Evolutionary conservation across 495 filamentous ascomycete genomes (phyloP), one percentile per base, ranked within the genome.

Genomic region (Xylaria venustula): DNA sequence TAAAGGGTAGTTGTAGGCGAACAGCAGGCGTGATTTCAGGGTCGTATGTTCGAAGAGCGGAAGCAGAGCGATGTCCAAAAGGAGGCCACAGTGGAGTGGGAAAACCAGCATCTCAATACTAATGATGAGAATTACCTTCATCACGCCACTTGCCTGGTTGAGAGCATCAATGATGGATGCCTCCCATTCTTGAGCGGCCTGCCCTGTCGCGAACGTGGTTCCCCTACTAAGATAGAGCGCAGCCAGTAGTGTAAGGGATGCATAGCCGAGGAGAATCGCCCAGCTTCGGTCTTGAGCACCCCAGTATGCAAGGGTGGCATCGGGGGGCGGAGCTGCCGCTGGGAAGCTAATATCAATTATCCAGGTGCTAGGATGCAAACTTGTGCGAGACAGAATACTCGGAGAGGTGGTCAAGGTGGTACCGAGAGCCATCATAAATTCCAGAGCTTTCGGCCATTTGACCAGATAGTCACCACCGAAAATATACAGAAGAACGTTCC

Each of bases 61-160:
- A 19, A 99, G 79, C 30, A 97, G 76, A 11, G 95, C 95, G 37
- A 92, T 61, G 71, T 99, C 94, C 26, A 98, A 85, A 5, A 99
- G 81, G 47, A 96, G 76, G 22, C 94, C 94, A 67, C 95, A 99
- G 70, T 97, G 98, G 7, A 99, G 77, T 0, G 94, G 94, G 69
- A 99, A 99, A 17, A 91, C 83, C 40, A 99, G 89, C 94, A 99
- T 99, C 77, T 99, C 94, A 70, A 98, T 97, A 58, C 92, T 91
- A 61, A 99, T 99, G 64, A 99, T 99, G 23, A 98, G 79, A 41
- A 99, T 94, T 15, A 99, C 94, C 71, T 99, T 99, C 82, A 96
- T 86, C 12, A 99, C 92, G 3, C 94, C 94, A 41, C 94, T 94
- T 37, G 94, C 94, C 76, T 99, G 94, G 41, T 91, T 84, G 20